phyloP scores from a whole-genome alignment of 805 yeast genomes.

The Candida pseudoglaebosa region DNA sequence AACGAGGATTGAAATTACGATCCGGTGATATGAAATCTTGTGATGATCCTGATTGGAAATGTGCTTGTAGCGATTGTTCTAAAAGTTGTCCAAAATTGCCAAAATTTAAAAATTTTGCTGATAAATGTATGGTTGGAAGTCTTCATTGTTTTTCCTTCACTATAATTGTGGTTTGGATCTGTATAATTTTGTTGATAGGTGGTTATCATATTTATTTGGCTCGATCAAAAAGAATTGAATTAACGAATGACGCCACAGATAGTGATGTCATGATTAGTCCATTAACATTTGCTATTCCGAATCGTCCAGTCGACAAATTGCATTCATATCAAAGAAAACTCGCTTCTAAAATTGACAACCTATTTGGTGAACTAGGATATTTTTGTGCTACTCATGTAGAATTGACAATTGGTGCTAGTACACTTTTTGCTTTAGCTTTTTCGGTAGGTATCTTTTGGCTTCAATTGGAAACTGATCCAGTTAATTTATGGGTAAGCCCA shows the following conservation, averaged over 20 bases:
- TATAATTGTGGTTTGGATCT: slow-evolving; percentile 49
- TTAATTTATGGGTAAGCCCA: slow-evolving; percentile 87
- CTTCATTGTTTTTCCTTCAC: slow-evolving; percentile 73
- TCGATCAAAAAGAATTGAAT: slow-evolving; percentile 9
- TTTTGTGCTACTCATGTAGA: slow-evolving; percentile 62
- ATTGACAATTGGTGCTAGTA: slow-evolving; percentile 17
- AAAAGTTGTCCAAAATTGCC: slow-evolving; percentile 71
- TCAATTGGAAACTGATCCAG: slow-evolving; percentile 72
- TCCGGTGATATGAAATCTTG: slow-evolving; percentile 45
- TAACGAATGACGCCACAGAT: slow-evolving; percentile 9
- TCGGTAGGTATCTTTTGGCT: slow-evolving; percentile 50
- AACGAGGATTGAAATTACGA: slow-evolving; percentile 18
- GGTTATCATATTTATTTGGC: slow-evolving; percentile 32
- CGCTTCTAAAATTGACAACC: slow-evolving; percentile 14
- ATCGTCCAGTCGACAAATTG: slow-evolving; percentile 1
- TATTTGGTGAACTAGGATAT: slow-evolving; percentile 50
- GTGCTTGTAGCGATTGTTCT: slow-evolving; percentile 91
- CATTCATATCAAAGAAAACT: slow-evolving; percentile 5
- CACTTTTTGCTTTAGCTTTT: slow-evolving; percentile 38
- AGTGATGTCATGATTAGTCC: slow-evolving; percentile 16
- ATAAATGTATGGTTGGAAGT: slow-evolving; percentile 52
- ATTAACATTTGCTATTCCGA: slow-evolving; percentile 10
- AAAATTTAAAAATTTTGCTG: slow-evolving; percentile 31
- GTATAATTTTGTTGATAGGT: slow-evolving; percentile 38
- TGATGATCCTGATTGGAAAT: slow-evolving; percentile 60